These are phyloP conservation scores for Citrus maxima DNA, from an alignment of 345 rosid species.

Conservation along the genomic window DNA sequence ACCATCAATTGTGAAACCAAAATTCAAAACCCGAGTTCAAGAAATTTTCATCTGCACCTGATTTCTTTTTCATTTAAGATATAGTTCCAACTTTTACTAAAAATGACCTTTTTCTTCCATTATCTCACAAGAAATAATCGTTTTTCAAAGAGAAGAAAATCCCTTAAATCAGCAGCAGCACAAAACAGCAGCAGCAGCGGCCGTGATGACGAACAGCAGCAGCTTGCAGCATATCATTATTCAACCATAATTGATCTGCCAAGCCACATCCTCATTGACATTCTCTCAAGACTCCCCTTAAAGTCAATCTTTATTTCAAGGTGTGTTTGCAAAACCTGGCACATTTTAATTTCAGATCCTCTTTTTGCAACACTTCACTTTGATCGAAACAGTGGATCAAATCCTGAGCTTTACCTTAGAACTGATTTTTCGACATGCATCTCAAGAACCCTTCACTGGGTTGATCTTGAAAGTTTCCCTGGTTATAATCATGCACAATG, in stretches of 20 bases:
- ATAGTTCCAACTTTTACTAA: neutral
- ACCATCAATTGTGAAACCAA: too few relatives aligned
- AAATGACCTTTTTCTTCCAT: slow-evolving; percentile 1
- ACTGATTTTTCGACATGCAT: neutral
- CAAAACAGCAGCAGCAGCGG: neutral
- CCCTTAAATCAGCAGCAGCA: neutral
- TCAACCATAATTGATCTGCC: slow-evolving; percentile 11
- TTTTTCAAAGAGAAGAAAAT: neutral
- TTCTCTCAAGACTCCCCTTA: slow-evolving; percentile 13
- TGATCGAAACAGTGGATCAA: neutral
- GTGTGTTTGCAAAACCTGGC: slow-evolving; percentile 19
- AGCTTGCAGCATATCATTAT: neutral
- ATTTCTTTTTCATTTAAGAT: too few relatives aligned
- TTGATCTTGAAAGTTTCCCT: neutral
- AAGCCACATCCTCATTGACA: neutral
- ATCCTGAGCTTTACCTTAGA: slow-evolving; percentile 17
- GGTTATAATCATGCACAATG: neutral
- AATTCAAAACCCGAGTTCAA: too few relatives aligned
- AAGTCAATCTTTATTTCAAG: slow-evolving; percentile 12
- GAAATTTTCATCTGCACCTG: too few relatives aligned
- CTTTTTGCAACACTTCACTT: slow-evolving; percentile 5
- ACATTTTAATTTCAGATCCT: slow-evolving; percentile 7
- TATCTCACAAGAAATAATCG: neutral
- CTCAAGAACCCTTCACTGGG: slow-evolving; percentile 17
- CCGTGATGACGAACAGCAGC: neutral